A percentile compares a stretch with the other conserved stretches of the same genome.
Evolutionary conservation across 1,139 yeast species (phyloP).

Genomic region (Casaregolazyma suthepensis): DNA sequence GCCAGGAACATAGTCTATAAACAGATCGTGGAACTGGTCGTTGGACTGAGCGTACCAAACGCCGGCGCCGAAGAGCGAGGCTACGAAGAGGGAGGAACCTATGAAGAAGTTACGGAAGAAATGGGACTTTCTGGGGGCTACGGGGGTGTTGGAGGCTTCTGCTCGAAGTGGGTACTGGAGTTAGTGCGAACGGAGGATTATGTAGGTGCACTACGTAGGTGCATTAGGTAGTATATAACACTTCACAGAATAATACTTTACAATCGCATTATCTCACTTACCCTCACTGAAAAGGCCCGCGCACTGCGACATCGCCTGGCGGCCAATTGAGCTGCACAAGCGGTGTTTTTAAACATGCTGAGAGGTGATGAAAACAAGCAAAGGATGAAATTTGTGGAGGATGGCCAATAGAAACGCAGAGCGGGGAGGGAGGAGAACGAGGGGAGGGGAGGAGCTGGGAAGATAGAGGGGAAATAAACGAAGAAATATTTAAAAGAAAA

Average conservation of each 20-base stretch:
- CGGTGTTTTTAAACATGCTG: background rate
- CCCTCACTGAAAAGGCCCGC: background rate
- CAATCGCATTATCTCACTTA: background rate
- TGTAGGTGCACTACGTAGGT: no score
- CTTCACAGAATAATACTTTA: no score
- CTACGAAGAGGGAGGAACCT: slow-evolving; percentile 23
- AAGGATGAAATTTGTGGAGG: background rate
- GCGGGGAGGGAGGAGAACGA: background rate
- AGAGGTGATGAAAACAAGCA: background rate
- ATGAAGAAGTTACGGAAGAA: slow-evolving; percentile 30
- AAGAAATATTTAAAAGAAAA: no score
- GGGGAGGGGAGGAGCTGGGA: background rate
- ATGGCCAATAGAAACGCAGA: background rate
- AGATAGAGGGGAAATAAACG: background rate
- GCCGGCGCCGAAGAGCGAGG: slow-evolving; percentile 34
- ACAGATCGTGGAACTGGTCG: slow-evolving; percentile 39
- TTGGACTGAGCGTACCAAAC: slow-evolving; percentile 33
- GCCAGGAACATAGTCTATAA: slow-evolving; percentile 55
- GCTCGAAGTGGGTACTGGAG: slow-evolving; percentile 3
- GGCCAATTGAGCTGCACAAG: background rate
- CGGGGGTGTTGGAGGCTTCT: background rate
- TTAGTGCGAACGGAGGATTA: background rate
- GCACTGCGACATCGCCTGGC: background rate
- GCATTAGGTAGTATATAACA: no score
- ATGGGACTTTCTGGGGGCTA: slow-evolving; percentile 16